A percentile compares a stretch with the other conserved stretches of the same genome.
These are phyloP conservation scores for Micractinium conductrix DNA, from an alignment of 139 green algal species.

Conservation along the genomic window DNA sequence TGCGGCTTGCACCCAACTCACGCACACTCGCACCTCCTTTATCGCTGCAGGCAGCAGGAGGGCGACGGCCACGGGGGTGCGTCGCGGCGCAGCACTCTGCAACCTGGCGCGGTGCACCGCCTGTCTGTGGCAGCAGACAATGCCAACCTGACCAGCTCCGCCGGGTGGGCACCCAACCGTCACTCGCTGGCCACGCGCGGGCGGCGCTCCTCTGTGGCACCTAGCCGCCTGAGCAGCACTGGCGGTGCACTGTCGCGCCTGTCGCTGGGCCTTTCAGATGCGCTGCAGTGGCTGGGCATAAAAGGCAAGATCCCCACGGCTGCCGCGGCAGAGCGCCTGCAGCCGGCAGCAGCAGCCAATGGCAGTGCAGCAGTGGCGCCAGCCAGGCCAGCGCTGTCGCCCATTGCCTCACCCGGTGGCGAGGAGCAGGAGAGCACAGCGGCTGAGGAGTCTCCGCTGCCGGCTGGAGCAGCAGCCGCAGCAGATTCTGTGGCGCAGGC, in stretches of 20 bases:
- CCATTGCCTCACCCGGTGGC: slow-evolving; percentile 1
- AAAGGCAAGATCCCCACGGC: slow-evolving; percentile 14
- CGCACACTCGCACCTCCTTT: too few species aligned
- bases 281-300: slow-evolving; percentile 42
- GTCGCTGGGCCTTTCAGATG: slow-evolving; percentile 42
- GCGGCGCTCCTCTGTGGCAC: slow-evolving; percentile 23
- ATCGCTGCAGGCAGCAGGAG: slow-evolving; percentile 11
- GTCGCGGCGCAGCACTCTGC: slow-evolving; percentile 14
- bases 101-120: neutral
- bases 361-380: neutral
- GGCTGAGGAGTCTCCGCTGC: neutral
- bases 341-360: neutral
- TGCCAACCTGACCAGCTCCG: neutral
- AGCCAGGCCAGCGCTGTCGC: neutral
- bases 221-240: neutral
- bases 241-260: slow-evolving; percentile 31
- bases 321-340: neutral
- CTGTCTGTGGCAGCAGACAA: slow-evolving; percentile 27
- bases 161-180: slow-evolving; percentile 19
- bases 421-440: neutral
- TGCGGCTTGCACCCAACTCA: too few species aligned
- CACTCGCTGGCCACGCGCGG: slow-evolving; percentile 5
- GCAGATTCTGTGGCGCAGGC: neutral
- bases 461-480: neutral
- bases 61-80: neutral